phyloP scores from a whole-genome alignment of 2,329 filamentous ascomycete genomes.

The Calcarisporium arbuscula region DNA sequence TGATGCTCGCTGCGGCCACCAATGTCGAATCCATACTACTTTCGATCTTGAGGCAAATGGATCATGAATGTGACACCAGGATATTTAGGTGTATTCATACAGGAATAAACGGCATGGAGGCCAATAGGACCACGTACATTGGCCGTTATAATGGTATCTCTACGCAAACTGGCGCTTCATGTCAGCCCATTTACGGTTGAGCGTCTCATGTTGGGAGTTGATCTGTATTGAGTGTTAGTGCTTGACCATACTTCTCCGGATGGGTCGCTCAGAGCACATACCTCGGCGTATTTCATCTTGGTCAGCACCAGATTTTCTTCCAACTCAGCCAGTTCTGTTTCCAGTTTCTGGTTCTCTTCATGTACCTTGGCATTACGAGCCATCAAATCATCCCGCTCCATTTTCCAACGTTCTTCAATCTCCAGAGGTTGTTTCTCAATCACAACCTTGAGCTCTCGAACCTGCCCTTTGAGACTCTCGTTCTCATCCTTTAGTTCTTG shows the following conservation, averaged over 20 bases:
- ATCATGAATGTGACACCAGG: too few species aligned
- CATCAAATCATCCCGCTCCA: slow-evolving; percentile 88
- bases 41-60: too few species aligned
- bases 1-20: too few species aligned
- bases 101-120: too few species aligned
- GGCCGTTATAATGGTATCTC: too few species aligned
- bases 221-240: slow-evolving; percentile 44
- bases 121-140: too few species aligned
- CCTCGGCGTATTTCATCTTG: slow-evolving; percentile 94
- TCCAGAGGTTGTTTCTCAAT: slow-evolving; percentile 87
- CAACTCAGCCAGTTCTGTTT: slow-evolving; percentile 86
- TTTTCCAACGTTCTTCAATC: slow-evolving; percentile 73
- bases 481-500: slow-evolving; percentile 85
- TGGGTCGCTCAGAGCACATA: slow-evolving; percentile 43
- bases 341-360: slow-evolving; percentile 80
- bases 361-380: slow-evolving; percentile 88
- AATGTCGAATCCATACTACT: too few species aligned
- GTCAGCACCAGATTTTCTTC: slow-evolving; percentile 88
- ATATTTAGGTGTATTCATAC: too few species aligned
- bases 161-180: slow-evolving; percentile 53
- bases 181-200: slow-evolving; percentile 73
- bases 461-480: slow-evolving; percentile 78
- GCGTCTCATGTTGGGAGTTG: slow-evolving; percentile 62
- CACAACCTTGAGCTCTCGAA: slow-evolving; percentile 75
- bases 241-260: neutral